These are phyloP conservation scores for Peronospora belbahrii DNA, from an alignment of 352 stramenopile species.

Conservation along the genomic window DNA sequence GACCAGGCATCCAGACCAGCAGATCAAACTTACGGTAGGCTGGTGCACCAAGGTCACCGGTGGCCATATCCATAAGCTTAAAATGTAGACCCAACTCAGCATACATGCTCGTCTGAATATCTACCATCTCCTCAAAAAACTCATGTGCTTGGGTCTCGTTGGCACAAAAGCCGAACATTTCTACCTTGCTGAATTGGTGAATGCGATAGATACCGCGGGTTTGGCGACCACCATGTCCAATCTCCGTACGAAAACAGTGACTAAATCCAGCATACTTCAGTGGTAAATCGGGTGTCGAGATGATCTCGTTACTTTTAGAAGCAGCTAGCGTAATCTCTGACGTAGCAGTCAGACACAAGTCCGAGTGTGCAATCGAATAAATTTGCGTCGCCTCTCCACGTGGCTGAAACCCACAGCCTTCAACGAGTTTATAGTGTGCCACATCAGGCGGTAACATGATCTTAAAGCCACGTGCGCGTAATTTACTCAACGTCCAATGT, in stretches of 20 bases:
- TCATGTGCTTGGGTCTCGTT: slow-evolving; percentile 52
- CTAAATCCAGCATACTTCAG: slow-evolving; percentile 75
- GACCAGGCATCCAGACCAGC: slow-evolving; percentile 81
- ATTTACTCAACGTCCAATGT: slow-evolving; percentile 68
- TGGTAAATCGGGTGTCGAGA: slow-evolving; percentile 46
- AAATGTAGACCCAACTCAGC: slow-evolving; percentile 70
- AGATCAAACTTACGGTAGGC: slow-evolving; percentile 86
- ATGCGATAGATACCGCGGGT: slow-evolving; percentile 82
- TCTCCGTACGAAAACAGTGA: slow-evolving; percentile 86
- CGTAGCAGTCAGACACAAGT: slow-evolving; percentile 78
- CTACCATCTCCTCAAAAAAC: slow-evolving; percentile 78
- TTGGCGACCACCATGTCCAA: slow-evolving; percentile 63
- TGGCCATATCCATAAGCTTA: slow-evolving; percentile 82
- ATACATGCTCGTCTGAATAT: slow-evolving; percentile 72
- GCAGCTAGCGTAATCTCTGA: slow-evolving; percentile 82
- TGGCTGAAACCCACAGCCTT: slow-evolving; percentile 81
- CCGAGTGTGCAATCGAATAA: slow-evolving; percentile 77
- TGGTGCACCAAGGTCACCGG: slow-evolving; percentile 65
- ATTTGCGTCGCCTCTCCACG: slow-evolving; percentile 82
- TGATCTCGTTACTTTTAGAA: slow-evolving; percentile 69
- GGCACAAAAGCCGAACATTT: slow-evolving; percentile 84
- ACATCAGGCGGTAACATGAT: slow-evolving; percentile 77
- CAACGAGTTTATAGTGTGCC: slow-evolving; percentile 73
- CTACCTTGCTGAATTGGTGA: slow-evolving; percentile 87
- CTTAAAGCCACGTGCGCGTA: slow-evolving; percentile 63